phyloP scores from a whole-genome alignment of 352 stramenopile species.

The Globisporangium recalcitrans region DNA sequence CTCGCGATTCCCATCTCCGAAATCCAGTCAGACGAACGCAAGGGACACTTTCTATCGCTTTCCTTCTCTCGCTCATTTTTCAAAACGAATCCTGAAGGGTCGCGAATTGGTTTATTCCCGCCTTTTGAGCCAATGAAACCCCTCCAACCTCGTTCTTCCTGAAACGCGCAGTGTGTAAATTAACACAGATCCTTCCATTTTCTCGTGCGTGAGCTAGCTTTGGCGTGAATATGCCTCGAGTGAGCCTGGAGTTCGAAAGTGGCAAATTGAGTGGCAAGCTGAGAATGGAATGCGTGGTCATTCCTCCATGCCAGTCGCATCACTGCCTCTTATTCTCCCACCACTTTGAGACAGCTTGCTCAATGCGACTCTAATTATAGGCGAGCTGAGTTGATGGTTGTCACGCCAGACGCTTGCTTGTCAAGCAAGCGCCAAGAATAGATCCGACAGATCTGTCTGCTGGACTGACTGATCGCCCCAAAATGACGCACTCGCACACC shows the following conservation, averaged over 20 bases:
- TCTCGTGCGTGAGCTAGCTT: too few species aligned
- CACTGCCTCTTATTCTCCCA: too few species aligned
- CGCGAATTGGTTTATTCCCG: background rate
- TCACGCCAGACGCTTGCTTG: background rate
- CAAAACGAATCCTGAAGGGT: background rate
- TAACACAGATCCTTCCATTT: conserved; percentile 1
- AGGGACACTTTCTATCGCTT: background rate
- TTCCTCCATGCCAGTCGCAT: too few species aligned
- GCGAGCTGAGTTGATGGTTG: background rate
- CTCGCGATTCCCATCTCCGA: background rate
- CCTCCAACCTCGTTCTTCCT: too few species aligned
- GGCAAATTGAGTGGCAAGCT: too few species aligned
- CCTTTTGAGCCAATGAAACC: background rate
- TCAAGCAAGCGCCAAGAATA: background rate
- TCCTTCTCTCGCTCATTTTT: background rate
- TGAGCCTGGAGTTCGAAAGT: too few species aligned
- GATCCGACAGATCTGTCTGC: background rate
- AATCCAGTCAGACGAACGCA: too few species aligned
- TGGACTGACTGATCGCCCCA: background rate
- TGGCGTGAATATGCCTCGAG: background rate
- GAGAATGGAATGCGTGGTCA: too few species aligned
- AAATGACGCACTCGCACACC: background rate
- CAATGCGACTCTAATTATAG: conserved; percentile 3
- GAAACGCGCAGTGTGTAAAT: too few species aligned
- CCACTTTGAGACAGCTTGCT: too few species aligned